Conservation (phyloP, 345 rosid species). For the Moringa oleifera region DNA sequence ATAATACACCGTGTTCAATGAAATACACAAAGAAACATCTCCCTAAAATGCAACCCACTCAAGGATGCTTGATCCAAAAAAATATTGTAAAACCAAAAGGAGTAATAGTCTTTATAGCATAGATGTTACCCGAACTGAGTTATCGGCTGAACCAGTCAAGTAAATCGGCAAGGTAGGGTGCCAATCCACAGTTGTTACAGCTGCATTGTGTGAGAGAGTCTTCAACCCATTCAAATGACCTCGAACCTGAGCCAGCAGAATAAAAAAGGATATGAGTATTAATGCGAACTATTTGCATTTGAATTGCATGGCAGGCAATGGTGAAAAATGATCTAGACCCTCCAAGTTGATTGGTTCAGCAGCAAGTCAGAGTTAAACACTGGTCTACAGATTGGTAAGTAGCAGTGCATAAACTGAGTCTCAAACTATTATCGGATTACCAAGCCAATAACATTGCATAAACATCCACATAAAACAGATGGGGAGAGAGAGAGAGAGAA, state of each 20-base stretch:
- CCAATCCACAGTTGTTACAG: conserved; percentile 68
- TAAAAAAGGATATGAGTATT: background rate
- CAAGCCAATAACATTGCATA: background rate
- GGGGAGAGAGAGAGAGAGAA: background rate
- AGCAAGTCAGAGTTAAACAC: too few species aligned
- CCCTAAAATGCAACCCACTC: too few species aligned
- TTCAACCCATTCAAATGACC: conserved; percentile 42
- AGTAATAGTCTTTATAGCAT: conserved; percentile 22
- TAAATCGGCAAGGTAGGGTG: conserved; percentile 65
- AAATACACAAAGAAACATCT: too few species aligned
- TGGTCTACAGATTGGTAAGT: too few species aligned
- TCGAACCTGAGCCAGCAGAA: conserved; percentile 34
- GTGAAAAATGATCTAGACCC: background rate
- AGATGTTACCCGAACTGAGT: conserved; percentile 61
- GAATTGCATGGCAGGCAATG: too few species aligned
- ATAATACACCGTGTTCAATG: too few species aligned
- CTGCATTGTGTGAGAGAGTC: conserved; percentile 57
- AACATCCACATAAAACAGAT: too few species aligned
- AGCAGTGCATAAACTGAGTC: too few species aligned
- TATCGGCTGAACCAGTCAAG: conserved; percentile 67
- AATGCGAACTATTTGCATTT: too few species aligned
- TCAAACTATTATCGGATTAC: too few species aligned
- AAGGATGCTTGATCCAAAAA: too few species aligned
- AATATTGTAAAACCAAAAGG: too few species aligned
- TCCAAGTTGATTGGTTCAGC: background rate